A percentile compares a stretch with the other conserved stretches of the same genome.
phyloP scores from a whole-genome alignment of 1,284 basidiomycete species.

The Abortiporus biennis region DNA sequence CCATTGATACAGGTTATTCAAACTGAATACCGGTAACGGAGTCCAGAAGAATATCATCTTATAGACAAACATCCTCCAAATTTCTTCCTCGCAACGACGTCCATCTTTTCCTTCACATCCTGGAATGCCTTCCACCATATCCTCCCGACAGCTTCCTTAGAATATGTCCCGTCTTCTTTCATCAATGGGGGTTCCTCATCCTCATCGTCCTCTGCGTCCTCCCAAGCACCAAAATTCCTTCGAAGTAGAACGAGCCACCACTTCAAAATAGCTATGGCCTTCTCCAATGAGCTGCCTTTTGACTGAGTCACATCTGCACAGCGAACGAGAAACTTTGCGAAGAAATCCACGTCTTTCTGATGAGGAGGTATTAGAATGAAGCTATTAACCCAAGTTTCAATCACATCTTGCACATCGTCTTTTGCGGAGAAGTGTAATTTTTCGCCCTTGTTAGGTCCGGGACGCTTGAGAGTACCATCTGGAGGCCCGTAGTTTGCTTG shows the following conservation, averaged over 20 bases:
- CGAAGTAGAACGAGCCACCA: slow-evolving; percentile 74
- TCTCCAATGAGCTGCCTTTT: slow-evolving; percentile 60
- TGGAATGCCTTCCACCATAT: slow-evolving; percentile 77
- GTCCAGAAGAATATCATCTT: slow-evolving; percentile 18
- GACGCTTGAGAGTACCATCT: slow-evolving; percentile 49
- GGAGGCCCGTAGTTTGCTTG: slow-evolving; percentile 37
- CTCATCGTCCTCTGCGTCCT: slow-evolving; percentile 33
- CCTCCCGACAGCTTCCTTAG: slow-evolving; percentile 39
- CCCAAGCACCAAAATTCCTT: slow-evolving; percentile 48
- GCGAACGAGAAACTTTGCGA: slow-evolving; percentile 63
- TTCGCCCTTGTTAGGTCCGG: slow-evolving; percentile 43
- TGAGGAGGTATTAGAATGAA: slow-evolving; percentile 58
- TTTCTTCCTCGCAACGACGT: slow-evolving; percentile 48
- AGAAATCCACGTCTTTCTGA: slow-evolving; percentile 62
- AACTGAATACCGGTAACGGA: too few species aligned
- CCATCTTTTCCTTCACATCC: slow-evolving; percentile 57
- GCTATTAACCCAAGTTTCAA: slow-evolving; percentile 68
- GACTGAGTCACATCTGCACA: slow-evolving; percentile 46
- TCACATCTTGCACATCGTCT: slow-evolving; percentile 60
- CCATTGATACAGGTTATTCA: too few species aligned
- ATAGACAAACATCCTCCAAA: slow-evolving; percentile 60
- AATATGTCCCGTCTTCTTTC: slow-evolving; percentile 20
- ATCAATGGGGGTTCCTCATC: slow-evolving; percentile 16
- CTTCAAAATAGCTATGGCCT: slow-evolving; percentile 61
- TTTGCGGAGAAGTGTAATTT: slow-evolving; percentile 51